Conservation (phyloP, 306 rosid genomes). For the Prunus dulcis region DNA sequence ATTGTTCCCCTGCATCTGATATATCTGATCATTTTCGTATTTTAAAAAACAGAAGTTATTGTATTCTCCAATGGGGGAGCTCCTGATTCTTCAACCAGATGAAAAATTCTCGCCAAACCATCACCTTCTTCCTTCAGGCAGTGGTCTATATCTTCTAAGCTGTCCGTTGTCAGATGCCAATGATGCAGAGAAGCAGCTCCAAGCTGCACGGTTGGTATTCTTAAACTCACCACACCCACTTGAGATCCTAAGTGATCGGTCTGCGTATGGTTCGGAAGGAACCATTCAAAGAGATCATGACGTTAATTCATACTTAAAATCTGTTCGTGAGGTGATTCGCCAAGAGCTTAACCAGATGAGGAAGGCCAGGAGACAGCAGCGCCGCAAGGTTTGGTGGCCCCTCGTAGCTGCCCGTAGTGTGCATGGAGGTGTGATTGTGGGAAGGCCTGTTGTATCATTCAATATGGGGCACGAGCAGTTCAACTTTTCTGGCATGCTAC, state of each 20-base stretch:
- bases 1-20: not conserved
- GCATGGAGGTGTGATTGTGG: constrained; percentile 38
- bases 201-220: constrained; percentile 58
- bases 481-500: constrained; percentile 58
- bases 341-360: constrained; percentile 65
- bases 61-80: constrained; percentile 86
- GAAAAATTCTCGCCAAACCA: constrained; percentile 85
- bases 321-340: constrained; percentile 63
- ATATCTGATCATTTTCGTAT: constrained; percentile 22
- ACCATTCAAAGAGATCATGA: constrained; percentile 87
- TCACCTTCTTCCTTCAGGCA: constrained; percentile 80
- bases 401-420: constrained; percentile 35
- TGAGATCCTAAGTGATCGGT: constrained; percentile 73
- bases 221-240: constrained; percentile 96
- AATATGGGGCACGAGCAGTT: constrained; percentile 42
- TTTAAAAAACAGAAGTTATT: constrained; percentile 54
- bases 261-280: constrained; percentile 88
- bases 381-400: constrained; percentile 80
- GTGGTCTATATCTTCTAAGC: constrained; percentile 68
- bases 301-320: constrained; percentile 70
- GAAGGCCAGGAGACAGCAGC: constrained; percentile 56
- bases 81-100: constrained; percentile 87
- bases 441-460: constrained; percentile 41
- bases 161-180: constrained; percentile 43
- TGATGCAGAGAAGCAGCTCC: constrained; percentile 58